These are phyloP conservation scores for Penicillium crustosum DNA, from an alignment of 2,329 filamentous ascomycete species.

Conservation along the genomic window DNA sequence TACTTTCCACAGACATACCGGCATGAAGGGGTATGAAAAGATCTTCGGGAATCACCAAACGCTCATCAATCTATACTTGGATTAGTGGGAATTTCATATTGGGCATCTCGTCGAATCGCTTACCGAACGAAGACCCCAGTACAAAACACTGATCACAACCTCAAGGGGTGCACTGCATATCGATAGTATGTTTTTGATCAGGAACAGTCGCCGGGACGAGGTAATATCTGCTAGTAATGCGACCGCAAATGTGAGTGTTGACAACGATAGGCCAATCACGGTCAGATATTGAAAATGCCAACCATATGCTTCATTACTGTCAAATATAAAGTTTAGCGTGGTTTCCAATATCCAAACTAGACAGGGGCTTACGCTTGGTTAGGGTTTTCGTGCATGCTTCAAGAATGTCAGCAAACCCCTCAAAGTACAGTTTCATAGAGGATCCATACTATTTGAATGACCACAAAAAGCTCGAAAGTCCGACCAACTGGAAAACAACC, in stretches of 20 bases:
- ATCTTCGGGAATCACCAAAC: constrained; percentile 52
- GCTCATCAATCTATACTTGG: constrained; percentile 41
- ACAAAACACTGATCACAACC: constrained; percentile 59
- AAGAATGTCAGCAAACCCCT: constrained; percentile 11
- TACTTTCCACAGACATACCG: constrained; percentile 35
- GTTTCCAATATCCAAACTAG: neutral
- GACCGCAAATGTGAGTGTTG: constrained; percentile 55
- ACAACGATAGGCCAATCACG: constrained; percentile 59
- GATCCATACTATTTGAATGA: constrained; percentile 48
- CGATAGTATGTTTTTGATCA: constrained; percentile 58
- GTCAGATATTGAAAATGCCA: constrained; percentile 68
- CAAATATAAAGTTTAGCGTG: constrained; percentile 1
- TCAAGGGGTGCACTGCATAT: constrained; percentile 61
- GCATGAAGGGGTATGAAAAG: constrained; percentile 38
- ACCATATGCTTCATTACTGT: constrained; percentile 59
- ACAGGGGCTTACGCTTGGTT: constrained; percentile 37
- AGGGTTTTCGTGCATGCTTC: constrained; percentile 45
- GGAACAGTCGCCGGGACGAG: constrained; percentile 53
- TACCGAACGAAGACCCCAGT: constrained; percentile 59
- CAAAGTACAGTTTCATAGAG: constrained; percentile 5
- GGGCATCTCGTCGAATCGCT: constrained; percentile 18
- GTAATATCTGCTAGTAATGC: constrained; percentile 59
- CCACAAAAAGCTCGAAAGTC: constrained; percentile 45
- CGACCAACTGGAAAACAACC: constrained; percentile 31
- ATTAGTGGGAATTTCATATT: constrained; percentile 4